These are phyloP conservation scores for Fusarium udum DNA, from an alignment of 2,329 filamentous ascomycete species.

Conservation along the genomic window DNA sequence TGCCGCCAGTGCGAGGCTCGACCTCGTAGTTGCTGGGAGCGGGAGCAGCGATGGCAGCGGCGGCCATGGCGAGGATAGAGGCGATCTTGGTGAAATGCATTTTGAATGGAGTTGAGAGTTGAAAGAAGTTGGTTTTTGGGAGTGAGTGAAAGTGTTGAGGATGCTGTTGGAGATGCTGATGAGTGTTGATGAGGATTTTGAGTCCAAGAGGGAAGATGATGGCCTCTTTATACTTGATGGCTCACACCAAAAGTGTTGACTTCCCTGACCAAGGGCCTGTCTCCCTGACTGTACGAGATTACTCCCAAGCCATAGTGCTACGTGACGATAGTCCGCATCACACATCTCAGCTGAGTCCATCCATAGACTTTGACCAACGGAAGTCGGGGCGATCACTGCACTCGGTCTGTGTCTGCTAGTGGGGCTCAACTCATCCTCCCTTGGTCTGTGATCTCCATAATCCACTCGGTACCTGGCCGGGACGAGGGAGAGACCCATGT, in stretches of 20 bases:
- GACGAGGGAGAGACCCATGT: neutral
- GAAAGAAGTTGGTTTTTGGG: neutral
- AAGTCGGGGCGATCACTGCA: constrained; percentile 4
- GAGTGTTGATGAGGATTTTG: constrained; percentile 14
- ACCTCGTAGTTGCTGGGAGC: neutral
- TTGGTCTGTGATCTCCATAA: neutral
- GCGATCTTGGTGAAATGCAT: constrained; percentile 31
- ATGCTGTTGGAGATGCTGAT: constrained; percentile 7
- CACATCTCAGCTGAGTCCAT: neutral
- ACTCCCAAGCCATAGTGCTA: neutral
- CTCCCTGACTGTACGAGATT: neutral
- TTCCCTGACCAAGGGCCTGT: neutral
- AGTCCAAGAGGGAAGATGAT: neutral
- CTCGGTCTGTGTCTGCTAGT: neutral
- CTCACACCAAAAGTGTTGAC: neutral
- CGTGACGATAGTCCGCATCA: neutral
- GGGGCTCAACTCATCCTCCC: neutral
- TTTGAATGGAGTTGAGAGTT: constrained; percentile 10
- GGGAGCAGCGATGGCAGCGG: constrained; percentile 21
- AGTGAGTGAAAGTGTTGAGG: neutral
- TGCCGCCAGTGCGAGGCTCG: constrained; percentile 6
- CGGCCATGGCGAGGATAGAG: constrained; percentile 21
- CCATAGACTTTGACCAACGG: neutral
- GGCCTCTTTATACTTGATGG: constrained; percentile 19
- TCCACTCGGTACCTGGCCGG: neutral